These are phyloP conservation scores for Acanthamoeba sp. DNA, from an alignment of 208 protist species.

Conservation along the genomic window DNA sequence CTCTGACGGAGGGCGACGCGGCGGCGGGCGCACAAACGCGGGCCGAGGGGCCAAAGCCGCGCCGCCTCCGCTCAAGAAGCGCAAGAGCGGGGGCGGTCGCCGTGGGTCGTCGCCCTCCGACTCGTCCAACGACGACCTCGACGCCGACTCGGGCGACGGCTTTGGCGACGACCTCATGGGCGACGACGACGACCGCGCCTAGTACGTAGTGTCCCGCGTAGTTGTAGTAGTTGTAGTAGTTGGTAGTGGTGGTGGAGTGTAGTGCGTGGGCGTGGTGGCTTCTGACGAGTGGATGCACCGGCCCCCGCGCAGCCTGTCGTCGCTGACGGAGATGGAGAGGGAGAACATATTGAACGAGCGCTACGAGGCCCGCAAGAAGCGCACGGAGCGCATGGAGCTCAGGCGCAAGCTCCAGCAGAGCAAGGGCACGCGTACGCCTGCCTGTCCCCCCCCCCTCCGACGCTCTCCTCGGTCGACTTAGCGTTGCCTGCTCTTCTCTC, in stretches of 20 bases:
- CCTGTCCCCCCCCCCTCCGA: too few relatives aligned
- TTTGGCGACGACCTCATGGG: not conserved
- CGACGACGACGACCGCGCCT: not conserved
- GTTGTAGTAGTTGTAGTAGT: too few relatives aligned
- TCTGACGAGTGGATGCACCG: not conserved
- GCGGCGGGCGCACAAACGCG: too few relatives aligned
- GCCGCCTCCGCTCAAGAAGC: not conserved
- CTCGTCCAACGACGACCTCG: not conserved
- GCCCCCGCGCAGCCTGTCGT: not conserved
- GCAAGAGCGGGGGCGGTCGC: not conserved
- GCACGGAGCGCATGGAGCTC: not conserved
- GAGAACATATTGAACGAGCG: constrained; percentile 38
- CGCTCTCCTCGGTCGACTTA: too few relatives aligned
- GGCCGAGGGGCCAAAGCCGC: not conserved
- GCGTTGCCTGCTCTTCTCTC: not conserved
- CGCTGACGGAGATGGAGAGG: not conserved
- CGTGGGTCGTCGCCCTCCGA: not conserved
- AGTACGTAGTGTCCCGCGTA: not conserved
- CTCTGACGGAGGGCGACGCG: not conserved
- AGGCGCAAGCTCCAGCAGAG: not conserved
- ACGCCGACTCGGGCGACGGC: not conserved
- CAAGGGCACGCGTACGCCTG: not conserved
- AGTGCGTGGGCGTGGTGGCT: not conserved
- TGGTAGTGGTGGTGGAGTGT: too few relatives aligned
- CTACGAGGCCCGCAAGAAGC: not conserved